These are phyloP conservation scores for Apiotrichum laibachii DNA, from an alignment of 1,284 basidiomycete genomes.

Conservation along the genomic window DNA sequence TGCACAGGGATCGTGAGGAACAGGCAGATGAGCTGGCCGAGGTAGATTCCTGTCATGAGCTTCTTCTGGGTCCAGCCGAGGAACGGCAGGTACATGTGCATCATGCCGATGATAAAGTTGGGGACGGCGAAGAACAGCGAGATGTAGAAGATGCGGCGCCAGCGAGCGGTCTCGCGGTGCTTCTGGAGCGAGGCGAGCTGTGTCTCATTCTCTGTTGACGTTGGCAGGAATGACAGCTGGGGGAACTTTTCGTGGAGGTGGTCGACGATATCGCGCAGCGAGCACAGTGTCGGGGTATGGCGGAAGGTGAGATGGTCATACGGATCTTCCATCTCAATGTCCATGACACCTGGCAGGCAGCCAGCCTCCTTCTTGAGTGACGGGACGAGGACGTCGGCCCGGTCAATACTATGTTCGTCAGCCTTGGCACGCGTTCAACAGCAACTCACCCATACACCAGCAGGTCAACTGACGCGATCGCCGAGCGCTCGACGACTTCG, in stretches of 20 bases:
- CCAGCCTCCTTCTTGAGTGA: constrained; percentile 35
- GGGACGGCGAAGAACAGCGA: constrained; percentile 80
- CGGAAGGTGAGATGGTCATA: constrained; percentile 71
- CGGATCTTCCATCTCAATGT: constrained; percentile 68
- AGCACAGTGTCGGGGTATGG: constrained; percentile 71
- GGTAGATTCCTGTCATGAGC: constrained; percentile 66
- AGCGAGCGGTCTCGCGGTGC: constrained; percentile 86
- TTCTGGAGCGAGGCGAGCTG: constrained; percentile 87
- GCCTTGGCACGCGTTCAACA: too few species aligned
- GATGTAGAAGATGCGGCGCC: constrained; percentile 77
- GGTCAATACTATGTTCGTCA: constrained; percentile 6
- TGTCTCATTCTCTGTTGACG: constrained; percentile 54
- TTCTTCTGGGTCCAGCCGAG: constrained; percentile 50
- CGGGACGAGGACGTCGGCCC: constrained; percentile 29
- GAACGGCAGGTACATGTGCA: constrained; percentile 59
- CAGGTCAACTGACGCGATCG: constrained; percentile 40
- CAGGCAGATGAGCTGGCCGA: constrained; percentile 79
- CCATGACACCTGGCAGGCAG: constrained; percentile 70
- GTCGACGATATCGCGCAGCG: constrained; percentile 80
- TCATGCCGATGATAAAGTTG: constrained; percentile 90
- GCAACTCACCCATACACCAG: constrained; percentile 46
- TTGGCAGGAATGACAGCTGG: constrained; percentile 47
- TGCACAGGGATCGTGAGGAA: constrained; percentile 88
- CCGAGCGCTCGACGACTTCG: constrained; percentile 42
- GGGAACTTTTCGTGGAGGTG: constrained; percentile 66